Conservation (phyloP, 2,329 filamentous ascomycete species). For the Sporothrix mexicana region DNA sequence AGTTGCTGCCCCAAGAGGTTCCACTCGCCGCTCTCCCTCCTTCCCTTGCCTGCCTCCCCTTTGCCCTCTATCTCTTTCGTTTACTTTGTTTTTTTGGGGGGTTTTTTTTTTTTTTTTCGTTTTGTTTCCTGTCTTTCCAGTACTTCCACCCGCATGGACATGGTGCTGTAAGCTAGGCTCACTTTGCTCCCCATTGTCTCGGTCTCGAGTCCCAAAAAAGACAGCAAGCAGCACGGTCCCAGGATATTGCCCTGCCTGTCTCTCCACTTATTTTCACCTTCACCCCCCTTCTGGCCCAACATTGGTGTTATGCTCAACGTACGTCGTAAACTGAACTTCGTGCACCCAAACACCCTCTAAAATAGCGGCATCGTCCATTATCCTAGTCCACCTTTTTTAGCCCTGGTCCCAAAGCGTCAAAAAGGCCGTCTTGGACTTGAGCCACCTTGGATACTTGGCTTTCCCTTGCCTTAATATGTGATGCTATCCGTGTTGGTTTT, state of each 20-base stretch:
- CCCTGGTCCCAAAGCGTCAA: neutral
- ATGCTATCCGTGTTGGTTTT: neutral
- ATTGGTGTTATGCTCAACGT: neutral
- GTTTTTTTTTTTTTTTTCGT: neutral
- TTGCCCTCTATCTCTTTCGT: neutral
- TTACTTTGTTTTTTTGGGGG: neutral
- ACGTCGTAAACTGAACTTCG: neutral
- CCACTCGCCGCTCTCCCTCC: neutral
- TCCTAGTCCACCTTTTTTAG: neutral
- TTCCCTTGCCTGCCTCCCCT: neutral
- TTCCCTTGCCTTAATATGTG: neutral
- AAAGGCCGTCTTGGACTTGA: neutral
- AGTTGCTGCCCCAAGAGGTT: neutral
- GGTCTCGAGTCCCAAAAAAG: conserved; percentile 1
- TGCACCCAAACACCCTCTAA: neutral
- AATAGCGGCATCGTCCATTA: conserved; percentile 16
- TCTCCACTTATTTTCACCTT: neutral
- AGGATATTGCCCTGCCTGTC: neutral
- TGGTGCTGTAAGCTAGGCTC: conserved; percentile 3
- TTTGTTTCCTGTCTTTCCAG: neutral
- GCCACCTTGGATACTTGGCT: neutral
- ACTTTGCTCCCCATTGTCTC: conserved; percentile 18
- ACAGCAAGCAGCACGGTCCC: neutral
- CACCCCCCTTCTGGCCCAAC: neutral
- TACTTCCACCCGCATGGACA: neutral